Evolutionary conservation across 1,284 basidiomycete species (phyloP), one percentile per base, ranked within the genome.

Genomic region (Trichosporon inkin): DNA sequence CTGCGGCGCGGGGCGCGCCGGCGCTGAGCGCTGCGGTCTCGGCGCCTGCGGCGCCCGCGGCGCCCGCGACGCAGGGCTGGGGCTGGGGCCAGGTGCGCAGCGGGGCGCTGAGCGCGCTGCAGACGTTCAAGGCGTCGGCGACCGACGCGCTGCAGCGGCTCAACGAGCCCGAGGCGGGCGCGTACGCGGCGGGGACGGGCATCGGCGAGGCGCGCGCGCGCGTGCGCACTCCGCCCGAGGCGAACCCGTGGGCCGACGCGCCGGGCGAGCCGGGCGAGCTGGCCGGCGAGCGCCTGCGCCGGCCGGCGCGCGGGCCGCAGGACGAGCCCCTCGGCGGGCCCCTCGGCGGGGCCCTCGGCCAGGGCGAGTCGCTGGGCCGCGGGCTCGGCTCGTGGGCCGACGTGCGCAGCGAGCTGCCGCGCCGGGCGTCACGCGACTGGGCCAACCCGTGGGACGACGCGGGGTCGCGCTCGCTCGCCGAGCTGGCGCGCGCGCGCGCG

Each of bases 61-160:
- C 37, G 38, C 57, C 8, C 17, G 6, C 16, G 16, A 10, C 17
- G 53, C 39, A 10, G n/a, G 28, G 49, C 36, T 78, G 77, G 74
- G 67, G 65, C 34, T 79, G 77, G 78, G 69, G 69, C 1, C 71
- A 75, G 37, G 24, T 62, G 6, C 71, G 70, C 16, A 68, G 70
- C 1, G 72, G 74, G 5, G 78, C 78, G 0, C 63, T 76, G 24
- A 73, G 57, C 11, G 77, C 70, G 4, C 61, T 79, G 16, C 65
- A 66, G 55, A 66, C 74, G 54, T 67, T 78, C 58, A 69, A 70
- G 51, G 68, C 65, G 16, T 70, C 74, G 16, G 71, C 72, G 1
- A 56, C 68, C 10, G 77, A 77, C 37, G 76, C 75, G 6, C 62
- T 73, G n/a, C 56, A 62, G 37, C 71, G 73, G 59, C 55, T 74